A percentile compares a stretch with the other conserved stretches of the same genome.
Evolutionary conservation across 1,284 basidiomycete genomes (phyloP).

Genomic region (Ustilago xerochloae): DNA sequence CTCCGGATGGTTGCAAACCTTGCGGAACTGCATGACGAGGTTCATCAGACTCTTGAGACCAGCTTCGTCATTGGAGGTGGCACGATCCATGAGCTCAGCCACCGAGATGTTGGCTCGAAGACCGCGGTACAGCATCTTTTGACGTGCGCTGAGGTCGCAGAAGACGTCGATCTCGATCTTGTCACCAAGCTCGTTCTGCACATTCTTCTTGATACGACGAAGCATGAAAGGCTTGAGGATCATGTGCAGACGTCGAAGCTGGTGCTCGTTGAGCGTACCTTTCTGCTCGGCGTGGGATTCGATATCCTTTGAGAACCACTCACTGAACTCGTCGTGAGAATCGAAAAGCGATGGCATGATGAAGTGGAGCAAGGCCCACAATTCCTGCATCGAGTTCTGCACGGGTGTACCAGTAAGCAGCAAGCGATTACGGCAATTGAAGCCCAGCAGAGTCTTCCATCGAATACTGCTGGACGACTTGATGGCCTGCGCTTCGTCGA

Average conservation of each 20-base stretch:
- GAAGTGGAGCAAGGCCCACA: conserved; percentile 99
- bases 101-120: conserved; percentile 93
- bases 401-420: conserved; percentile 97
- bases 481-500: conserved; percentile 99
- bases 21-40: conserved; percentile 99
- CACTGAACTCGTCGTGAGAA: conserved; percentile 98
- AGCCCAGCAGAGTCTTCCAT: conserved; percentile 96
- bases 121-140: conserved; percentile 90
- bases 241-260: conserved; percentile 95
- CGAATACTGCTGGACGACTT: conserved; percentile 96
- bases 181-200: conserved; percentile 99
- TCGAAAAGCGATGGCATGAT: conserved; percentile 99
- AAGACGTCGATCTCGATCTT: conserved; percentile 99
- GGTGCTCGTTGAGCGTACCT: conserved; percentile 88
- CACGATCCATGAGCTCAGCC: conserved; percentile 91
- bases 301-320: conserved; percentile 99
- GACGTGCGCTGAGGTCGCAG: conserved; percentile 92
- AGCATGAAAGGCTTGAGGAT: conserved; percentile 99
- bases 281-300: conserved; percentile 87
- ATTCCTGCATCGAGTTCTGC: conserved; percentile 99
- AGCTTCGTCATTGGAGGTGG: conserved; percentile 86
- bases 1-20: conserved; percentile 99
- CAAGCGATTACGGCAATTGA: conserved; percentile 95
- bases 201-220: conserved; percentile 94
- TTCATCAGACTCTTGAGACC: conserved; percentile 96